Conservation (phyloP, 768 basidiomycete species). For the Suillus tomentosus region DNA sequence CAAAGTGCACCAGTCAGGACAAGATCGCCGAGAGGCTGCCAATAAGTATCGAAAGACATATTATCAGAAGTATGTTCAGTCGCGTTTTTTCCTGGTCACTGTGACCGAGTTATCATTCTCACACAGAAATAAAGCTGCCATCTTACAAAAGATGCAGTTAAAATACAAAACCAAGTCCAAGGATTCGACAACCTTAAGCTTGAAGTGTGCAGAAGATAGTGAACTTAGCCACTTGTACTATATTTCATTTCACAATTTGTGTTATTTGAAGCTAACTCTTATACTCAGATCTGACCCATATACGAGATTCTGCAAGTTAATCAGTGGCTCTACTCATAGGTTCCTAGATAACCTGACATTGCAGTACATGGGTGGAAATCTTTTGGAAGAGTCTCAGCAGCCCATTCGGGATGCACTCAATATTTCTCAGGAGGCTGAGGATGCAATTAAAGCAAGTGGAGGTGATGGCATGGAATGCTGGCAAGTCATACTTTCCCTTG, state of each 20-base stretch:
- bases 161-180: too few relatives aligned
- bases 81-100: not conserved
- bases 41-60: not conserved
- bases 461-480: not conserved
- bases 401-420: not conserved
- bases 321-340: not conserved
- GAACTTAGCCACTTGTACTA: too few relatives aligned
- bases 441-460: not conserved
- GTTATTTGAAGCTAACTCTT: not conserved
- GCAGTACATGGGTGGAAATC: not conserved
- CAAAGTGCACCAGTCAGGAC: not conserved
- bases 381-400: not conserved
- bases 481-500: not conserved
- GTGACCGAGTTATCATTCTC: not conserved
- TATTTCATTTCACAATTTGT: too few relatives aligned
- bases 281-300: not conserved
- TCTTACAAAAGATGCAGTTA: not conserved
- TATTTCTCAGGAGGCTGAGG: not conserved
- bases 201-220: too few relatives aligned
- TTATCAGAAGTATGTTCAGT: not conserved
- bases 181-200: too few relatives aligned
- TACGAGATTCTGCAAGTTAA: not conserved
- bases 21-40: not conserved
- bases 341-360: not conserved
- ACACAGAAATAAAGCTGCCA: not conserved